These are phyloP conservation scores for Colletotrichum sidae DNA, from an alignment of 2,329 filamentous ascomycete genomes.

Conservation along the genomic window DNA sequence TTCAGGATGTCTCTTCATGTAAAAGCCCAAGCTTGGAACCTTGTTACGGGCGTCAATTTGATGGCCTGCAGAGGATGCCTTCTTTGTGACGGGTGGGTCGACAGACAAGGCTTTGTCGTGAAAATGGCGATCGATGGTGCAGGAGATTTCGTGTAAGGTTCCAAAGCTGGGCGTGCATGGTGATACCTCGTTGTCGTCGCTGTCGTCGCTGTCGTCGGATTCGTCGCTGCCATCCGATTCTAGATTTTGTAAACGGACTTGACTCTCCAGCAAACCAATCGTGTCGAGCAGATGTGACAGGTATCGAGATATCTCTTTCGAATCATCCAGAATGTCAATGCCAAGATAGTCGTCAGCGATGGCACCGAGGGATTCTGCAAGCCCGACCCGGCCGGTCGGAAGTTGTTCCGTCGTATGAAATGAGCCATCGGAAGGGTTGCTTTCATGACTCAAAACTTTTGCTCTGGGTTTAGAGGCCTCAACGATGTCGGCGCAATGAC, in stretches of 20 bases:
- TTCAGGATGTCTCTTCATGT: not conserved
- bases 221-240: not conserved
- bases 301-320: not conserved
- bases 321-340: not conserved
- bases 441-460: too few relatives aligned
- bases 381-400: not conserved
- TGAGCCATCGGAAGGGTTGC: too few relatives aligned
- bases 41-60: not conserved
- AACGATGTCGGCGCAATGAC: too few relatives aligned
- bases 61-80: not conserved
- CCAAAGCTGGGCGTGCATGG: not conserved
- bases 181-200: not conserved
- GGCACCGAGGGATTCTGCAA: not conserved
- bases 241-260: not conserved
- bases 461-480: too few relatives aligned
- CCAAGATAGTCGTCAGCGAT: not conserved
- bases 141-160: slow-evolving; percentile 3
- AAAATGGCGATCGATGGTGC: not conserved
- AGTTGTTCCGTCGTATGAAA: too few relatives aligned
- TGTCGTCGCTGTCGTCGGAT: not conserved
- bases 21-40: not conserved
- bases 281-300: slow-evolving; percentile 16
- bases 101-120: not conserved
- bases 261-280: slow-evolving; percentile 4
- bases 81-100: not conserved